These are phyloP conservation scores for Takashimella tepidaria DNA, from an alignment of 1,284 basidiomycete species.

Conservation along the genomic window DNA sequence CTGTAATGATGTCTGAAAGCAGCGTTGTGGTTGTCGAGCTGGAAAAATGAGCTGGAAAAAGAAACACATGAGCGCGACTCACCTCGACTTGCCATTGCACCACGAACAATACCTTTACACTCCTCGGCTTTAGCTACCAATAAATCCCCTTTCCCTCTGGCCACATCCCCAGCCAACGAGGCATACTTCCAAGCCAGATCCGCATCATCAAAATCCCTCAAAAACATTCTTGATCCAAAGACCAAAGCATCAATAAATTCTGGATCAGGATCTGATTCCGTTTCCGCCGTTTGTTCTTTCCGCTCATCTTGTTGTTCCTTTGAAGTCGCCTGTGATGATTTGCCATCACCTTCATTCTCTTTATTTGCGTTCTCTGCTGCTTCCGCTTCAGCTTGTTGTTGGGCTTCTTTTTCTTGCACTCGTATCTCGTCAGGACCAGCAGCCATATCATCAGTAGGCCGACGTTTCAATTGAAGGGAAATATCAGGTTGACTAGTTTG, in stretches of 20 bases:
- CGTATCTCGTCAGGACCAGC: slow-evolving; percentile 18
- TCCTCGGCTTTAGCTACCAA: slow-evolving; percentile 37
- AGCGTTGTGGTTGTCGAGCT: neutral
- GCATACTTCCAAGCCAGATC: slow-evolving; percentile 46
- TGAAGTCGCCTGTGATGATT: neutral
- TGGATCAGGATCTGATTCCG: slow-evolving; percentile 53
- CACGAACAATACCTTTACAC: slow-evolving; percentile 44
- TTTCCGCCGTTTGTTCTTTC: slow-evolving; percentile 32
- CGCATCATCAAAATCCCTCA: slow-evolving; percentile 45
- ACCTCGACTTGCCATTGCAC: slow-evolving; percentile 42
- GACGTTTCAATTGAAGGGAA: slow-evolving; percentile 41
- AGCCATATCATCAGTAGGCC: slow-evolving; percentile 32
- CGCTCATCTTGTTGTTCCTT: slow-evolving; percentile 3
- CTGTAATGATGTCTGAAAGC: neutral
- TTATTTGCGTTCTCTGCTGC: slow-evolving; percentile 14
- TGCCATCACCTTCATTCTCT: neutral
- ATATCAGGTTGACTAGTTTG: slow-evolving; percentile 54
- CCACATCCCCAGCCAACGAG: slow-evolving; percentile 40
- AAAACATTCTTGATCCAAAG: slow-evolving; percentile 69
- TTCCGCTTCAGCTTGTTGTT: slow-evolving; percentile 9
- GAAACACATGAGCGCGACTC: slow-evolving; percentile 3
- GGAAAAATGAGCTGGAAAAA: neutral
- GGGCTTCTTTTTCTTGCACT: slow-evolving; percentile 12
- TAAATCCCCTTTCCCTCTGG: slow-evolving; percentile 12
- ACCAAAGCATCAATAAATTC: slow-evolving; percentile 71